phyloP scores from a whole-genome alignment of 1,139 yeast genomes.

The Suhomyces terraborum region DNA sequence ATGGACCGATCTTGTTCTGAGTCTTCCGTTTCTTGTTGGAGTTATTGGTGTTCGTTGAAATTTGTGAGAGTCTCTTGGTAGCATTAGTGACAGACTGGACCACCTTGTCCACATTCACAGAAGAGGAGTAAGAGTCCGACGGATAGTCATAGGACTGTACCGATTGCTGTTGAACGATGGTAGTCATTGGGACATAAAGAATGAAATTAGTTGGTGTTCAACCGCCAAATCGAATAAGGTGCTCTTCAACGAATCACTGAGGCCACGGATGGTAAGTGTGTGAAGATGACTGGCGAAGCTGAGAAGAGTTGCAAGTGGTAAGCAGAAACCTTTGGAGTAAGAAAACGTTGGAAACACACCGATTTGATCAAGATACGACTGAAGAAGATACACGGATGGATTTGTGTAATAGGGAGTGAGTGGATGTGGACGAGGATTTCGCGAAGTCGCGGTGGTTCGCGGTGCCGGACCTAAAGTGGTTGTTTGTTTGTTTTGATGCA shows the following conservation, averaged over 20 bases:
- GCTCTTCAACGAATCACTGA: background rate
- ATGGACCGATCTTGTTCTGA: slow-evolving; percentile 86
- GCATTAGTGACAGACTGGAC: slow-evolving; percentile 62
- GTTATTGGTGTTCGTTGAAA: slow-evolving; percentile 55
- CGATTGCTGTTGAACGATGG: slow-evolving; percentile 28
- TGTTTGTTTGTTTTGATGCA: slow-evolving; percentile 12
- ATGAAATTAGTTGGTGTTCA: slow-evolving; percentile 13
- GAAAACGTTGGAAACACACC: slow-evolving; percentile 5
- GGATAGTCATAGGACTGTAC: slow-evolving; percentile 24
- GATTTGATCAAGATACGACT: slow-evolving; percentile 1
- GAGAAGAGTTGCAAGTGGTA: slow-evolving; percentile 15
- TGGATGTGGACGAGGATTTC: slow-evolving; percentile 7
- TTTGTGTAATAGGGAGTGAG: slow-evolving; percentile 4
- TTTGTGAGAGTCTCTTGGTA: slow-evolving; percentile 63
- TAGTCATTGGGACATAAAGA: slow-evolving; percentile 26
- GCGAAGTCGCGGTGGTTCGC: slow-evolving; percentile 12
- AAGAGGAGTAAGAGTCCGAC: slow-evolving; percentile 22
- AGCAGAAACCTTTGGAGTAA: background rate
- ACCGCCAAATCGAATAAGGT: slow-evolving; percentile 3
- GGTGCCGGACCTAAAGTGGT: slow-evolving; percentile 7
- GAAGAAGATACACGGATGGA: slow-evolving; percentile 1
- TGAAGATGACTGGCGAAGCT: slow-evolving; percentile 14
- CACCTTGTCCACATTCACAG: slow-evolving; percentile 46
- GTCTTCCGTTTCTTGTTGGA: slow-evolving; percentile 55
- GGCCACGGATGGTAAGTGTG: background rate